Conservation (phyloP, 2,329 filamentous ascomycete genomes). For the Penicillium sp. region DNA sequence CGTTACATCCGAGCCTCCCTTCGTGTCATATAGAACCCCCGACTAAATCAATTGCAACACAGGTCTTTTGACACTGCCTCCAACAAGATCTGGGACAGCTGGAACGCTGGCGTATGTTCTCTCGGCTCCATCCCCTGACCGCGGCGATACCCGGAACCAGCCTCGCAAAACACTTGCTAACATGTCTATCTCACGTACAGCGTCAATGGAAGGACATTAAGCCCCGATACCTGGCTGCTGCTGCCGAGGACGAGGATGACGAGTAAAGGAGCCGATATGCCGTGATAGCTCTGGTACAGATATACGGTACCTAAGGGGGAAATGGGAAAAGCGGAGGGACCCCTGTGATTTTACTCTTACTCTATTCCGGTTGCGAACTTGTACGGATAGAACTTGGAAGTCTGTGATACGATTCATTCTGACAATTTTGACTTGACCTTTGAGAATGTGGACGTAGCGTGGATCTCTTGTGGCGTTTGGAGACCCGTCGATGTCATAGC, state of each 20-base stretch:
- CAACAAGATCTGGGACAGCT: slow-evolving; percentile 81
- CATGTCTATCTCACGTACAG: slow-evolving; percentile 45
- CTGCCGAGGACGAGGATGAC: slow-evolving; percentile 62
- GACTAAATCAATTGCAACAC: slow-evolving; percentile 20
- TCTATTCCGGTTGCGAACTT: slow-evolving; percentile 18
- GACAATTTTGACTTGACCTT: not conserved
- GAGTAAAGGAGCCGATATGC: slow-evolving; percentile 28
- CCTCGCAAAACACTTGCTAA: slow-evolving; percentile 12
- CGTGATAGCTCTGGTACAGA: slow-evolving; percentile 10
- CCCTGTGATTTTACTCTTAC: slow-evolving; percentile 18
- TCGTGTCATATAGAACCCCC: slow-evolving; percentile 10
- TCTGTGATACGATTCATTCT: slow-evolving; percentile 13
- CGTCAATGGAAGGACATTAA: slow-evolving; percentile 99
- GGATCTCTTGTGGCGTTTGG: slow-evolving; percentile 21
- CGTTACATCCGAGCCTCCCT: slow-evolving; percentile 34
- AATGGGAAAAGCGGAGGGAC: slow-evolving; percentile 16
- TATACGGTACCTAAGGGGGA: slow-evolving; percentile 17
- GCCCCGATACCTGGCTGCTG: slow-evolving; percentile 72
- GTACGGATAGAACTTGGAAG: slow-evolving; percentile 25
- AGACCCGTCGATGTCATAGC: slow-evolving; percentile 26
- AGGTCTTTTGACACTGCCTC: slow-evolving; percentile 79
- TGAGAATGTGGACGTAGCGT: slow-evolving; percentile 9
- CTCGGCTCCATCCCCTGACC: not conserved
- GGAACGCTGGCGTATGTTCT: slow-evolving; percentile 82
- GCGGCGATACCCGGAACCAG: slow-evolving; percentile 2